Percentiles rank a stretch among this genome's conserved stretches.
phyloP scores from a whole-genome alignment of 495 filamentous ascomycete species.

The Hypoxylon perforatum region DNA sequence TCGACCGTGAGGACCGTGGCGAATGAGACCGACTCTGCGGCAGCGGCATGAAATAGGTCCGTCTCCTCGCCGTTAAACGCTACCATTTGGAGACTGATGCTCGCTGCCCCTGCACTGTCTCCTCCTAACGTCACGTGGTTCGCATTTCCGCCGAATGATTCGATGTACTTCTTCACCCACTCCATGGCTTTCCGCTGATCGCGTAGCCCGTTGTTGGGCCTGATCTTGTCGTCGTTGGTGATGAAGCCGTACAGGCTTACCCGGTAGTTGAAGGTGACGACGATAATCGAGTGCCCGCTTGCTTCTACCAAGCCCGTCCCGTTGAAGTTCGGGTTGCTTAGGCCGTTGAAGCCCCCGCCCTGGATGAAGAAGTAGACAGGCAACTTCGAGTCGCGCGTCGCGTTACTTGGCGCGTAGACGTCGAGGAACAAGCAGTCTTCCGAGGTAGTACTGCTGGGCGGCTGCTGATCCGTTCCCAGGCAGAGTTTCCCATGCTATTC shows the following conservation, averaged over 20 bases:
- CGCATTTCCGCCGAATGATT: slow-evolving; percentile 74
- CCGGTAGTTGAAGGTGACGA: slow-evolving; percentile 74
- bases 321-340: slow-evolving; percentile 69
- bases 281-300: slow-evolving; percentile 66
- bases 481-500: slow-evolving; percentile 43
- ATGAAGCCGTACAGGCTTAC: slow-evolving; percentile 55
- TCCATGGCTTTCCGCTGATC: slow-evolving; percentile 76
- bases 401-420: slow-evolving; percentile 69
- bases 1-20: slow-evolving; percentile 66
- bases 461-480: slow-evolving; percentile 21
- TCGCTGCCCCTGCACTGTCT: slow-evolving; percentile 71
- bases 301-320: slow-evolving; percentile 66
- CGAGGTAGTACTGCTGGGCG: slow-evolving; percentile 48
- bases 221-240: slow-evolving; percentile 40
- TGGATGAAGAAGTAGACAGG: slow-evolving; percentile 76
- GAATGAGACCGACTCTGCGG: slow-evolving; percentile 74
- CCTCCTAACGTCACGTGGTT: slow-evolving; percentile 72
- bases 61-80: slow-evolving; percentile 59
- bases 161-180: slow-evolving; percentile 78
- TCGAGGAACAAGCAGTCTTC: slow-evolving; percentile 74
- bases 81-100: slow-evolving; percentile 47
- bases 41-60: slow-evolving; percentile 70
- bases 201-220: slow-evolving; percentile 68
- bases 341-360: slow-evolving; percentile 71
- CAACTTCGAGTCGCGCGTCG: slow-evolving; percentile 56